phyloP scores from a whole-genome alignment of 768 basidiomycete genomes.

The Kwoniella europaea region DNA sequence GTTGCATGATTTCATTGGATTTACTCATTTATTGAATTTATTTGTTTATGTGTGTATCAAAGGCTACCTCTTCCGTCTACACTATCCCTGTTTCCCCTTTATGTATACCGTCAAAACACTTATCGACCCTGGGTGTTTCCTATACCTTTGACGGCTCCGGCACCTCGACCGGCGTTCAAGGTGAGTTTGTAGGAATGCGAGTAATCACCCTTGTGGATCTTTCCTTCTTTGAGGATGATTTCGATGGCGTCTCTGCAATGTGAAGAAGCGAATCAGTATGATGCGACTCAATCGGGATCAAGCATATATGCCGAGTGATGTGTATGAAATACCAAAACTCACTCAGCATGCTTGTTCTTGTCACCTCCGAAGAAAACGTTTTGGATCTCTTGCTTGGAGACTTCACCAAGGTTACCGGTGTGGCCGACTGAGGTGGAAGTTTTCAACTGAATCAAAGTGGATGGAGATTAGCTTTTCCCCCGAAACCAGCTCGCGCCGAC shows the following conservation, averaged over 20 bases:
- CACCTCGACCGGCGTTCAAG: conserved; percentile 47
- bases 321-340: conserved; percentile 20
- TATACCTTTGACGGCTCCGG: conserved; percentile 26
- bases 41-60: background rate
- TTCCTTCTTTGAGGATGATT: conserved; percentile 48
- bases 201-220: conserved; percentile 38
- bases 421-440: conserved; percentile 47
- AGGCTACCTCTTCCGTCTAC: background rate
- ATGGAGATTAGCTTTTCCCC: too few relatives aligned
- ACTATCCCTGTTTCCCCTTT: background rate
- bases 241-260: conserved; percentile 47
- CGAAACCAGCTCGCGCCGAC: too few relatives aligned
- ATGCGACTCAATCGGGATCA: background rate
- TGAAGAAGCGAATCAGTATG: background rate
- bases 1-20: conserved; percentile 11
- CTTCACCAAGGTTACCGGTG: conserved; percentile 48
- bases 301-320: too few relatives aligned
- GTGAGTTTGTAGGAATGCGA: conserved; percentile 33
- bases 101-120: background rate
- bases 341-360: conserved; percentile 53
- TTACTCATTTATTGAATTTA: conserved; percentile 10
- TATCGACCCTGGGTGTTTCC: conserved; percentile 30
- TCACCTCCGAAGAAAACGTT: conserved; percentile 53
- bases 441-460: conserved; percentile 36
- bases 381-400: conserved; percentile 53